These are phyloP conservation scores for Glutinoglossum americanum DNA, from an alignment of 495 filamentous ascomycete species.

Conservation along the genomic window DNA sequence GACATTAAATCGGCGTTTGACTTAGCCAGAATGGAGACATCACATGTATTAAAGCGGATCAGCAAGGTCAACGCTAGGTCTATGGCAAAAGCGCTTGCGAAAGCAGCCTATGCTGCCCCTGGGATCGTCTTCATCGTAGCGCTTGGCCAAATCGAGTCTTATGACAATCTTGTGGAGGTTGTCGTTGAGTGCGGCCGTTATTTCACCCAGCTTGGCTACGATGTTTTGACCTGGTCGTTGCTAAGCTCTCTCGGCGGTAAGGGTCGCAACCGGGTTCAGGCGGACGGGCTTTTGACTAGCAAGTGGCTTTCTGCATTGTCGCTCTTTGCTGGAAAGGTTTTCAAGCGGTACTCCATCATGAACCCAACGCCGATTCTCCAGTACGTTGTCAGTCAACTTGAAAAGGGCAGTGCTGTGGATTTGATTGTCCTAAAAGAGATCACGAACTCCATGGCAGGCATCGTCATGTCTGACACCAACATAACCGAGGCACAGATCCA, in stretches of 20 bases:
- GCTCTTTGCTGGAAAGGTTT: slow-evolving; percentile 68
- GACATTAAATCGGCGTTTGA: slow-evolving; percentile 65
- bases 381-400: slow-evolving; percentile 70
- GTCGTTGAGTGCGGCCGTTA: slow-evolving; percentile 86
- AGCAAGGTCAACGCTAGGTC: slow-evolving; percentile 62
- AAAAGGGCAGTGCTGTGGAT: slow-evolving; percentile 59
- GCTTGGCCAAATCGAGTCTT: slow-evolving; percentile 69
- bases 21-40: slow-evolving; percentile 51
- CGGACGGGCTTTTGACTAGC: slow-evolving; percentile 67
- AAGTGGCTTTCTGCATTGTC: slow-evolving; percentile 73
- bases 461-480: slow-evolving; percentile 51
- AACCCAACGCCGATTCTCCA: slow-evolving; percentile 68
- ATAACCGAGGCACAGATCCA: slow-evolving; percentile 71
- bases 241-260: slow-evolving; percentile 57
- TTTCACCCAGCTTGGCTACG: slow-evolving; percentile 79
- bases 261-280: slow-evolving; percentile 55
- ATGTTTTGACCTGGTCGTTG: slow-evolving; percentile 78
- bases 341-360: slow-evolving; percentile 62
- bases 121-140: slow-evolving; percentile 81
- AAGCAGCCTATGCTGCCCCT: slow-evolving; percentile 67
- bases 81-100: slow-evolving; percentile 71
- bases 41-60: slow-evolving; percentile 61
- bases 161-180: slow-evolving; percentile 78
- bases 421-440: slow-evolving; percentile 75
- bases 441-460: slow-evolving; percentile 77